Evolutionary conservation across 1,139 yeast genomes (phyloP).

Genomic region (Debaryomycetaceae sp.): DNA sequence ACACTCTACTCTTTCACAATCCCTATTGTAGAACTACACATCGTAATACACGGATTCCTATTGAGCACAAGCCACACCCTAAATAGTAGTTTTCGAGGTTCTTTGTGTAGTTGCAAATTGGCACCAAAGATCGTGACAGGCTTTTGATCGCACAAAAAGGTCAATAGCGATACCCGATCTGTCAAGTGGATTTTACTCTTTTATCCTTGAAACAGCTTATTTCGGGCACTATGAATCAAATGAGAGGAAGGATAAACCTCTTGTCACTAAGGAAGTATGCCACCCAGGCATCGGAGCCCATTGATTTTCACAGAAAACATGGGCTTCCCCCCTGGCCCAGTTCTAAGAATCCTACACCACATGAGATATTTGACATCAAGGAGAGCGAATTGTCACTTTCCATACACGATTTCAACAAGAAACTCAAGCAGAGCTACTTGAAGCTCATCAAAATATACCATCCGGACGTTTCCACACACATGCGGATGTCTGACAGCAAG

Average conservation of each 20-base stretch:
- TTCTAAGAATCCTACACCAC: conserved; percentile 62
- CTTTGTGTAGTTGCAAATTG: too few species aligned
- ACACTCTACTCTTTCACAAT: too few species aligned
- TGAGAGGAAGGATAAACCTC: neutral
- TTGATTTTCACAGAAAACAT: conserved; percentile 19
- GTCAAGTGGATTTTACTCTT: too few species aligned
- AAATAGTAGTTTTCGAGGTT: too few species aligned
- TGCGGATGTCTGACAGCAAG: conserved; percentile 23
- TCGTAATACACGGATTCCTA: too few species aligned
- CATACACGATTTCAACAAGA: conserved; percentile 35
- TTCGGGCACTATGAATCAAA: neutral
- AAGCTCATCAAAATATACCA: conserved; percentile 78
- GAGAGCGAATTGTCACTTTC: conserved; percentile 16
- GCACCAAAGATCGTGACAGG: neutral
- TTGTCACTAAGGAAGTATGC: conserved; percentile 11
- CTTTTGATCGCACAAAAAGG: neutral
- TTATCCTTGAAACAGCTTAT: too few species aligned
- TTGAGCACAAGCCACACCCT: too few species aligned
- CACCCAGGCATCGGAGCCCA: conserved; percentile 12
- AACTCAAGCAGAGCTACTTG: conserved; percentile 55
- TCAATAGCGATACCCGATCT: neutral
- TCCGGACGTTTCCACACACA: conserved; percentile 60
- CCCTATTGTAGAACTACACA: too few species aligned
- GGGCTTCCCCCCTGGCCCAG: conserved; percentile 56
- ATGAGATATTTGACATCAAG: conserved; percentile 59